phyloP scores from a whole-genome alignment of 1,284 basidiomycete species.

The Moesziomyces aphidis region DNA sequence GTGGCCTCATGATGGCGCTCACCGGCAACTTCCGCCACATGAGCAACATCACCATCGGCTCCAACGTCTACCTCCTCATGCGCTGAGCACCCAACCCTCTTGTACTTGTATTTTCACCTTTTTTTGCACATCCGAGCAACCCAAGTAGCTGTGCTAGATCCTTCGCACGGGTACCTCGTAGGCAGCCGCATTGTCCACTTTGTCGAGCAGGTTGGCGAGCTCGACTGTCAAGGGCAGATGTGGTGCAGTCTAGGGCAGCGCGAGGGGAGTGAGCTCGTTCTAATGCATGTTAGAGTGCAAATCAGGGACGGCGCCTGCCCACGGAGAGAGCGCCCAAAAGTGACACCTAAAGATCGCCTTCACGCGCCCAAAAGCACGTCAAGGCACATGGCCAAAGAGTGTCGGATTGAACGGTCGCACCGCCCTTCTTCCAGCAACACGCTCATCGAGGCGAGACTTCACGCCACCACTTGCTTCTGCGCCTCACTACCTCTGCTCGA shows the following conservation, averaged over 20 bases:
- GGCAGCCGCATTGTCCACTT: no score
- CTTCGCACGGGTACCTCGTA: no score
- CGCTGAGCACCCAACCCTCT: slow-evolving; percentile 68
- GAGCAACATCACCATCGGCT: slow-evolving; percentile 89
- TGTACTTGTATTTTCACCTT: background rate
- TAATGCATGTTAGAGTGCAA: no score
- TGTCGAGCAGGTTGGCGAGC: background rate
- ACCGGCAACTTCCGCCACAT: slow-evolving; percentile 93
- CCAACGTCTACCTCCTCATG: slow-evolving; percentile 90
- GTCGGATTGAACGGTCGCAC: no score
- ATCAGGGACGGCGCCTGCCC: no score
- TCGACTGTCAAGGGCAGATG: no score
- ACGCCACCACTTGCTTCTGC: no score
- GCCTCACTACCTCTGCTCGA: no score
- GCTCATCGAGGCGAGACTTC: no score
- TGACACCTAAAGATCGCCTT: background rate
- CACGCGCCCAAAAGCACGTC: background rate
- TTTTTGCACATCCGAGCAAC: background rate
- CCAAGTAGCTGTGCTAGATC: background rate
- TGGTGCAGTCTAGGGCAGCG: no score
- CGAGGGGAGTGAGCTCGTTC: no score
- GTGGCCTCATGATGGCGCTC: slow-evolving; percentile 94
- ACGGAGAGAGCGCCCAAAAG: background rate
- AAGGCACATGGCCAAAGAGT: background rate
- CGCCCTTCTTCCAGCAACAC: no score